A percentile compares a stretch with the other conserved stretches of the same genome.
phyloP scores from a whole-genome alignment of 1,139 yeast genomes.

The Geotrichum candidum region DNA sequence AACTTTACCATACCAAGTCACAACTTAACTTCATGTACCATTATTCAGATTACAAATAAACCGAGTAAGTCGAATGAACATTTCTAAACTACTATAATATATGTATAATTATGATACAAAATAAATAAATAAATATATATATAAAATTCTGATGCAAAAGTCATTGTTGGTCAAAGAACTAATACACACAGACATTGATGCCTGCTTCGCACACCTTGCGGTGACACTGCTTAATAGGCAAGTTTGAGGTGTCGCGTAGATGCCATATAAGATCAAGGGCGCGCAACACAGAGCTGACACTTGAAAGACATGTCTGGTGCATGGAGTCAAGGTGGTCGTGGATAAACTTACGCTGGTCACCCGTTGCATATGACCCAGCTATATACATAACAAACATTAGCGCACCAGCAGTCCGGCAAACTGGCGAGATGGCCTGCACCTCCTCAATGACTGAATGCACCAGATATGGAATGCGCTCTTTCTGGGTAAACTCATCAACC shows the following conservation, averaged over 20 bases:
- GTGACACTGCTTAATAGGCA: constrained; percentile 13
- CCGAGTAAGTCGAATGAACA: too few species aligned
- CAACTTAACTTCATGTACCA: too few species aligned
- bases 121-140: neutral
- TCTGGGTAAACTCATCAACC: constrained; percentile 4
- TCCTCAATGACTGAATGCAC: constrained; percentile 12
- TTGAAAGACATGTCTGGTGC: constrained; percentile 18
- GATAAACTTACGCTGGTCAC: constrained; percentile 14
- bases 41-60: too few species aligned
- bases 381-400: constrained; percentile 17
- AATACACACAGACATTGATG: constrained; percentile 16
- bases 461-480: constrained; percentile 8
- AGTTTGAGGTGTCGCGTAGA: constrained; percentile 7
- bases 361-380: constrained; percentile 16
- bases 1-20: too few species aligned
- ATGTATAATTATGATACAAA: neutral
- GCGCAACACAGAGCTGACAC: constrained; percentile 12
- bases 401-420: constrained; percentile 17
- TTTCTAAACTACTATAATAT: too few species aligned
- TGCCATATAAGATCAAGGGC: constrained; percentile 17
- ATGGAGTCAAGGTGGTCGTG: constrained; percentile 11
- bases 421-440: constrained; percentile 16
- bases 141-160: neutral
- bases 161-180: neutral
- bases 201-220: constrained; percentile 10